phyloP scores from a whole-genome alignment of 352 stramenopile genomes.

The Blastocystis sp. region DNA sequence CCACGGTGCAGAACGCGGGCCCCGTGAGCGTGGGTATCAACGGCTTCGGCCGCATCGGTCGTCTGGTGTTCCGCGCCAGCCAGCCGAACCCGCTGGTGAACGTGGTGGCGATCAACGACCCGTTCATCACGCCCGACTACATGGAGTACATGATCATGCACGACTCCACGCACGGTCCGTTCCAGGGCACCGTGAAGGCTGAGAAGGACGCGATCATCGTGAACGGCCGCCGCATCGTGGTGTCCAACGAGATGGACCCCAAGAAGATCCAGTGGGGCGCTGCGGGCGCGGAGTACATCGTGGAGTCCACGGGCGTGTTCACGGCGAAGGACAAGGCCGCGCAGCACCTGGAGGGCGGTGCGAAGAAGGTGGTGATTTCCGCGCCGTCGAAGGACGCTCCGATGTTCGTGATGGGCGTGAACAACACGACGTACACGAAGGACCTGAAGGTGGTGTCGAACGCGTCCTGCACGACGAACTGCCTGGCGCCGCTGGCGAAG shows the following conservation, averaged over 20 bases:
- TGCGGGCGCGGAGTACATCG: conserved; percentile 87
- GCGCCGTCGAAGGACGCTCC: conserved; percentile 92
- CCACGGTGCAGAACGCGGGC: conserved; percentile 67
- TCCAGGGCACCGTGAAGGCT: conserved; percentile 81
- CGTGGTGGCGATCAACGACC: conserved; percentile 88
- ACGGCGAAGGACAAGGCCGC: conserved; percentile 84
- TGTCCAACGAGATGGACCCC: conserved; percentile 89
- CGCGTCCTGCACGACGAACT: conserved; percentile 98
- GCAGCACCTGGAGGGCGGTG: conserved; percentile 86
- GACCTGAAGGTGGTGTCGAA: conserved; percentile 94
- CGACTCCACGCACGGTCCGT: conserved; percentile 87
- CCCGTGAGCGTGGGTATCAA: conserved; percentile 93
- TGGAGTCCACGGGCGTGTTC: conserved; percentile 86
- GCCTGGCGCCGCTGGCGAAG: conserved; percentile 93
- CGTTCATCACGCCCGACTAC: conserved; percentile 91
- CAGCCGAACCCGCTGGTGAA: conserved; percentile 82
- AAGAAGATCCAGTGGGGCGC: conserved; percentile 86
- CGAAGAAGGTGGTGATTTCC: conserved; percentile 94
- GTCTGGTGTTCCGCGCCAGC: conserved; percentile 89
- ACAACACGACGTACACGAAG: conserved; percentile 88
- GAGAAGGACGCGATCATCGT: conserved; percentile 84
- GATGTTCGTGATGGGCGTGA: conserved; percentile 97
- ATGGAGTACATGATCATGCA: conserved; percentile 89
- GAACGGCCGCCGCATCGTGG: conserved; percentile 86
- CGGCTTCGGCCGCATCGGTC: conserved; percentile 95